Evolutionary conservation across 1,284 basidiomycete species (phyloP), one percentile per base, ranked within the genome.

Genomic region (Taiwanofungus camphoratus): DNA sequence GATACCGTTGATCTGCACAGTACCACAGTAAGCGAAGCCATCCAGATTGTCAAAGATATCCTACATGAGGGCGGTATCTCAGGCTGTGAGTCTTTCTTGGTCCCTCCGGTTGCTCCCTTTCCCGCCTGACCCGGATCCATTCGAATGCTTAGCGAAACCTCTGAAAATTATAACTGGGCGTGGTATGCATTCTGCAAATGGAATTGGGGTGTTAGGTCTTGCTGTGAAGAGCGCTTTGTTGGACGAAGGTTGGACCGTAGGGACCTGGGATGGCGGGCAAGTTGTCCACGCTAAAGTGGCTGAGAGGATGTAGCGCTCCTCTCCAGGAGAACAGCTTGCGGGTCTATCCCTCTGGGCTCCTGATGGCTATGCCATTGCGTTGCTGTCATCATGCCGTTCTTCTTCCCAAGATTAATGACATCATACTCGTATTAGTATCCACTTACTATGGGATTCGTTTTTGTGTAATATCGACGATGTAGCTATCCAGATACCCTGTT

Each of bases 141-240:
- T 27, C 39, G 29, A n/a, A n/a, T 15, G 15, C 24, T 1, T 41
- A 80, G 82, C 64, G 11, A 75, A 73, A 52, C 80, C 83, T 0
- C 57, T 88, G 43, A 76, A 67, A 45, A 76, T 88, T 36, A 81
- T 89, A 50, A 89, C 86, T 3, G 86, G 86, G 5, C 74, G 79
- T 16, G 86, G 86, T 3, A 69, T 66, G 3, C 86, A 88, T 56
- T 88, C 86, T 1, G 66, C 59, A 27, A 76, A 76, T 36, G 73
- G 77, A 34, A 67, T 80, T 7, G 71, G 77, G 31, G 80, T 88
- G 9, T 66, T 88, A 18, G 82, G 80, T 41, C 86, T 86, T 21
- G 82, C 78, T 5, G 63, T 88, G 19, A 70, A 69, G 44, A 75
- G 72, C 39, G 74, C 76, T 1, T 68, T 88, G 9, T 58, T 67